phyloP scores from a whole-genome alignment of 495 filamentous ascomycete species.

The Chaetomium cochliodes region DNA sequence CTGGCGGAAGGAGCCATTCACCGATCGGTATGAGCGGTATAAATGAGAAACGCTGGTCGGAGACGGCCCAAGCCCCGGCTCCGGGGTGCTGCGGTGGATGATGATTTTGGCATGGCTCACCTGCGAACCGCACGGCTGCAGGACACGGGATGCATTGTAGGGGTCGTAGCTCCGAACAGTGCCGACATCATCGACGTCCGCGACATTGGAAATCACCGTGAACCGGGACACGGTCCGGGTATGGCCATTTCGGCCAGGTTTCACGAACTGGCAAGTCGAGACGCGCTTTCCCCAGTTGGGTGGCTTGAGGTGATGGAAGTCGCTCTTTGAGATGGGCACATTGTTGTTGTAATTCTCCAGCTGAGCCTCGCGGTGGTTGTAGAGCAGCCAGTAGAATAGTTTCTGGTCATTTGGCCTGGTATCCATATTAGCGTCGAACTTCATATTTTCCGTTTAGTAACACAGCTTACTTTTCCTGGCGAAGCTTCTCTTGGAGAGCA shows the following conservation, averaged over 20 bases:
- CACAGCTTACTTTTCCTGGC: slow-evolving; percentile 60
- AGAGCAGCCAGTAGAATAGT: slow-evolving; percentile 81
- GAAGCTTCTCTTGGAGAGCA: slow-evolving; percentile 63
- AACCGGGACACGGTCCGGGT: slow-evolving; percentile 63
- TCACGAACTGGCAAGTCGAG: slow-evolving; percentile 52
- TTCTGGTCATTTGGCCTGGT: slow-evolving; percentile 80
- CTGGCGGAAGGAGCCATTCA: slow-evolving; percentile 26
- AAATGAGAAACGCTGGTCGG: slow-evolving; percentile 27
- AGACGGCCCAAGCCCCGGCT: slow-evolving; percentile 12
- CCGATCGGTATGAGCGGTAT: slow-evolving; percentile 30
- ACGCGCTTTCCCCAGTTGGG: slow-evolving; percentile 48
- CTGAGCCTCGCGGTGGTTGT: slow-evolving; percentile 75
- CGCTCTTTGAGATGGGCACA: slow-evolving; percentile 75
- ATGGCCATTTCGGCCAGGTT: slow-evolving; percentile 43
- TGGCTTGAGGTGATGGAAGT: slow-evolving; percentile 76
- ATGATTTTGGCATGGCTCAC: slow-evolving; percentile 59
- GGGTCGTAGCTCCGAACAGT: slow-evolving; percentile 72
- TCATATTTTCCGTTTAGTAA: rapidly evolving
- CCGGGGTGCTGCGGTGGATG: slow-evolving; percentile 55
- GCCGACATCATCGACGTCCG: slow-evolving; percentile 35
- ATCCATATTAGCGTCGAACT: slow-evolving; percentile 28
- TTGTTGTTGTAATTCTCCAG: slow-evolving; percentile 78
- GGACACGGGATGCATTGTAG: slow-evolving; percentile 65
- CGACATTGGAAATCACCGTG: slow-evolving; percentile 65
- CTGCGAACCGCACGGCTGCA: slow-evolving; percentile 37